Base-by-base conservation (phyloP, 345 rosid species). In the Zanthoxylum bungeanum region DNA sequence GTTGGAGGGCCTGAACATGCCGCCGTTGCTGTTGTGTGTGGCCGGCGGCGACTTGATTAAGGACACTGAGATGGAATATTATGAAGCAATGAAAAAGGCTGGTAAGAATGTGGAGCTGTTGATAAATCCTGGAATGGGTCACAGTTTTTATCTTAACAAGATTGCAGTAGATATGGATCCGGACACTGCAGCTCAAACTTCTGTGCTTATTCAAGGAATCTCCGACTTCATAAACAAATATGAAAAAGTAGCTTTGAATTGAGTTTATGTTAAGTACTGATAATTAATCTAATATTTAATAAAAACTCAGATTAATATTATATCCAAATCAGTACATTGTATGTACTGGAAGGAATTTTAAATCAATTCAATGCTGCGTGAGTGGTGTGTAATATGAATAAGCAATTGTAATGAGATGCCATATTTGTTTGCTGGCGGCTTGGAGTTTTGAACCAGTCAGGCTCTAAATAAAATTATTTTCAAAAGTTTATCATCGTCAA, bases 31-130 rank as follows among this genome's bases (percentile, higher is more conserved):
- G 37, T 71, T 85, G 0, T 83, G 87, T 12, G 68, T 89, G 75
- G 89, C 90, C 19, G 90, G 71, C 44, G 69, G 63, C 3, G 92
- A 87, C 49, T 44, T 89, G 85, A 63, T 89, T 0, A 34, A 31
- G 66, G 90, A 89, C 42, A 87, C 90, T 0, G 79, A 86, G 58
- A 87, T 85, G 83, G 89, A 89, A 69, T 89, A 74, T 56, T 84
- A 83, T 42, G 87, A 87, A 53, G 85, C 80, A 3, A 69, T 83
- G 95, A 85, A 77, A 58, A 77, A 77, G 24, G 86, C 79, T 0
- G 31, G 66, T 0, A 84, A 87, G 75, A 82, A 83, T 0, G 86
- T 87, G 77, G 84, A 81, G 61, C 17, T 89, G 73, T 42, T 81
- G 10, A 68, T 79, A n/a, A 87, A 66, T 47, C 71, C 31, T 4